Base-by-base conservation (phyloP, 768 basidiomycete species). In the Obba rivulosa region DNA sequence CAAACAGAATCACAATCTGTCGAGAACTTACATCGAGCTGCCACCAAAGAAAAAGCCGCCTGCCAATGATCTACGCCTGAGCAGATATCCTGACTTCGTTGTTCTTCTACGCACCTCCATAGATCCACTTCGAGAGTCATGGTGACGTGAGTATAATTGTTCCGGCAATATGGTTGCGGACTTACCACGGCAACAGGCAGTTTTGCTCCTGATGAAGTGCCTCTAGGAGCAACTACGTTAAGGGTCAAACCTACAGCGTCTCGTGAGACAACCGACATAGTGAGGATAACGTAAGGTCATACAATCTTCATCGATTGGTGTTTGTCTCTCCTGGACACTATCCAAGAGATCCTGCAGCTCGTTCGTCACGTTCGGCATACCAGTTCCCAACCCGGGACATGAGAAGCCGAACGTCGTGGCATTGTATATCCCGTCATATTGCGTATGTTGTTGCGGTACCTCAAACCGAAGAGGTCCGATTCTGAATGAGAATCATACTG, bases 21-120 rank as follows among this genome's bases (percentile, higher is more conserved):
- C 17, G 3, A 39, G 25, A 17, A 23, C 43, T 34, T 42, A 57
- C 56, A 41, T 41, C 23, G 40, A 39, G 1, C 55, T 57, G 9
- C 48, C 62, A 1, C 74, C 75, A 34, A 73, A 49, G 50, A 72
- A 67, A 43, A 77, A 77, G 3, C 73, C 74, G 34, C 74, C 69
- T 66, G 21, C 20, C 22, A 10, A 11, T n/a, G 4, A 20, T 13
- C 7, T 5, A 31, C 28, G 5, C 28, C 7, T 31, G 7, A 31
- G 13, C 13, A 5, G 13, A 31, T 7, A 13, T 31, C 5, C 28
- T 31, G n/a, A n/a, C 3, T 21, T 10, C 16, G 18, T 8, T 10
- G 16, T 31, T 17, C 13, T 3, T 17, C 20, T 13, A 41, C 47
- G 22, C 35, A 56, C 61, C 61, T 23, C 61, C 61, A 34, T 55